These are phyloP conservation scores for Perkinsus olseni DNA, from an alignment of 169 alveolate species.

Conservation along the genomic window DNA sequence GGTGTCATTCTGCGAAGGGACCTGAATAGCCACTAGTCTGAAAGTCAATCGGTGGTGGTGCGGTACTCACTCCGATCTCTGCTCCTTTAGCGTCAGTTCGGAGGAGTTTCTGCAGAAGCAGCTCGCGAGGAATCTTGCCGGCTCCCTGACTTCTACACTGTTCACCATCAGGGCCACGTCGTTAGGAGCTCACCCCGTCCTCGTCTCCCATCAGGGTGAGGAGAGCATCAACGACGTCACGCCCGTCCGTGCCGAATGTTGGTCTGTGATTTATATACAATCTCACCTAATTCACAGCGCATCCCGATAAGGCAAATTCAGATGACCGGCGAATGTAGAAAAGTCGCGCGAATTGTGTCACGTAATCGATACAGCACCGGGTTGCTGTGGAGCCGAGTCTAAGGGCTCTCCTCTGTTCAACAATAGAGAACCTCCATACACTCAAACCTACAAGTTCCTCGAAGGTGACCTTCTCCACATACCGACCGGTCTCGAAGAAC, in stretches of 20 bases:
- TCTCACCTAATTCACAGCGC: neutral
- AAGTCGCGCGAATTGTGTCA: no score
- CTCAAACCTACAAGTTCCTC: slow-evolving; percentile 9
- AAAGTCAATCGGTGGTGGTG: neutral
- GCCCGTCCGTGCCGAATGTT: neutral
- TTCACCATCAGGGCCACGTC: no score
- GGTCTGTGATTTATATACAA: neutral
- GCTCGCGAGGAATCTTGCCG: neutral
- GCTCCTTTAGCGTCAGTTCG: neutral
- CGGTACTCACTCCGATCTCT: neutral
- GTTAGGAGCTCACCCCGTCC: neutral
- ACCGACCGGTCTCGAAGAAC: slow-evolving; percentile 51
- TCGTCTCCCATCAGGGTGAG: neutral
- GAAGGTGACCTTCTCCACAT: slow-evolving; percentile 49
- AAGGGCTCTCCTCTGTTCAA: no score
- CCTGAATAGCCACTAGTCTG: neutral
- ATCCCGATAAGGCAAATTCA: neutral
- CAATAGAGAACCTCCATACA: no score
- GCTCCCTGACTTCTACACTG: neutral
- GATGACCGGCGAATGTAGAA: no score
- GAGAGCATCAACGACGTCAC: neutral
- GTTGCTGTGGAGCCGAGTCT: no score
- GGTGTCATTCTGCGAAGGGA: neutral
- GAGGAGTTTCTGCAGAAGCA: neutral
- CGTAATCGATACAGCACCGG: no score